Percentiles rank a stretch among this genome's conserved stretches.
Evolutionary conservation across 2,329 filamentous ascomycete genomes (phyloP).

Genomic region (Trichoderma harzianum): DNA sequence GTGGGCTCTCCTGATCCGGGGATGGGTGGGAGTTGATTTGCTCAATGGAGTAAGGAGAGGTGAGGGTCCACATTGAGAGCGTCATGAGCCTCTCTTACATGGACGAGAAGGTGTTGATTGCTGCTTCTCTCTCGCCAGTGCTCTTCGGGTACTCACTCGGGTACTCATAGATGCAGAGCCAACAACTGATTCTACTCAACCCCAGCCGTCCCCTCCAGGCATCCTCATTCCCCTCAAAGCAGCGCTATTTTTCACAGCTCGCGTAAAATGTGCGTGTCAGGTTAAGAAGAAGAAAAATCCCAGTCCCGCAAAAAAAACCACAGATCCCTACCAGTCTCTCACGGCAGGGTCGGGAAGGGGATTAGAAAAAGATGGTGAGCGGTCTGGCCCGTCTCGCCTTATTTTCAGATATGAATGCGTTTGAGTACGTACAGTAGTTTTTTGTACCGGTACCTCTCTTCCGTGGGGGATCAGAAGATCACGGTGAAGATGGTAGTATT

Average conservation of each 20-base stretch:
- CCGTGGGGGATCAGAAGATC: too few species aligned
- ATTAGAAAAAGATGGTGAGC: background rate
- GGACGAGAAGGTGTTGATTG: background rate
- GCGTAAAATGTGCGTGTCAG: background rate
- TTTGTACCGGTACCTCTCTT: background rate
- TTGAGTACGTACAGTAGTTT: too few species aligned
- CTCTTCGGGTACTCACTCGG: too few species aligned
- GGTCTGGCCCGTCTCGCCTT: slow-evolving; percentile 11
- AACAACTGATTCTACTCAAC: too few species aligned
- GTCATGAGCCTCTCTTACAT: background rate
- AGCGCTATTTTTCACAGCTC: background rate
- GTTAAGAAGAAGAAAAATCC: background rate
- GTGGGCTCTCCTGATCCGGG: background rate
- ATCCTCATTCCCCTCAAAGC: background rate
- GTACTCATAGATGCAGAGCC: too few species aligned
- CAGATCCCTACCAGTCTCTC: background rate
- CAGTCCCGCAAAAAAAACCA: background rate
- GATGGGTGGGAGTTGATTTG: background rate
- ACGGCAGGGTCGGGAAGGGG: background rate
- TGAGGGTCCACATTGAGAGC: background rate
- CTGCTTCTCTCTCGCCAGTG: background rate
- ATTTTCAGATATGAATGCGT: background rate
- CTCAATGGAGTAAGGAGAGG: background rate
- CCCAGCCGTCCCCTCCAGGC: background rate
- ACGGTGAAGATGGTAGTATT: too few species aligned